A percentile compares a stretch with the other conserved stretches of the same genome.
phyloP scores from a whole-genome alignment of 306 rosid species.

The Vigna mungo region DNA sequence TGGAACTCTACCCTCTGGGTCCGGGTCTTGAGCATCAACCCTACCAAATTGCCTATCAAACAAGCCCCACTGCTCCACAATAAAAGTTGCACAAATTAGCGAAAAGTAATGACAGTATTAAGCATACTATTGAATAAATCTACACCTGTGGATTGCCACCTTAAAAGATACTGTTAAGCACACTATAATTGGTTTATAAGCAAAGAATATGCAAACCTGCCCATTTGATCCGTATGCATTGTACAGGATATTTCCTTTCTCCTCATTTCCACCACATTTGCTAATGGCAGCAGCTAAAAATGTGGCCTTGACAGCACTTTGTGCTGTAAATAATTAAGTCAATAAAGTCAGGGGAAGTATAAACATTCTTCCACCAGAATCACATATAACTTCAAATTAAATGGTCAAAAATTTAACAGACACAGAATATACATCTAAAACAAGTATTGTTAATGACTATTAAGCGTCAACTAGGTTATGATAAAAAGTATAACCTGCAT shows the following conservation, averaged over 20 bases:
- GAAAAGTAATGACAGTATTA: not conserved
- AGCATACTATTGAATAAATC: not conserved
- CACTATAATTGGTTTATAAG: not conserved
- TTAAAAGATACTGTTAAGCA: slow-evolving; percentile 2
- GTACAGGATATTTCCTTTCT: slow-evolving; percentile 80
- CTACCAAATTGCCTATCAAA: slow-evolving; percentile 88
- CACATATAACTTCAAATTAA: slow-evolving; percentile 12
- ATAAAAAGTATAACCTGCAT: slow-evolving; percentile 64
- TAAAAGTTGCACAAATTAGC: slow-evolving; percentile 25
- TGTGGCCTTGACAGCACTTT: slow-evolving; percentile 79
- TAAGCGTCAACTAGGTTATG: slow-evolving; percentile 34
- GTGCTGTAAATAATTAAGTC: slow-evolving; percentile 61
- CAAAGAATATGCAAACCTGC: slow-evolving; percentile 64
- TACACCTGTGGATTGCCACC: slow-evolving; percentile 12
- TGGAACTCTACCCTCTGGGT: slow-evolving; percentile 96
- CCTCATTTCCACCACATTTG: slow-evolving; percentile 93
- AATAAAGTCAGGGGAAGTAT: slow-evolving; percentile 26
- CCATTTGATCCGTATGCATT: slow-evolving; percentile 93
- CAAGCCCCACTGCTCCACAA: slow-evolving; percentile 83
- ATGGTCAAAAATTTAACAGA: slow-evolving; percentile 22
- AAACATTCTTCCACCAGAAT: slow-evolving; percentile 32
- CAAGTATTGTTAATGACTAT: slow-evolving; percentile 15
- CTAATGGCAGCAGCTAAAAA: slow-evolving; percentile 90
- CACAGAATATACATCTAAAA: slow-evolving; percentile 28
- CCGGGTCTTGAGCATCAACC: slow-evolving; percentile 84